These are phyloP conservation scores for Musa troglodytarum DNA, from an alignment of 176 grass and related monocot species.

Conservation along the genomic window DNA sequence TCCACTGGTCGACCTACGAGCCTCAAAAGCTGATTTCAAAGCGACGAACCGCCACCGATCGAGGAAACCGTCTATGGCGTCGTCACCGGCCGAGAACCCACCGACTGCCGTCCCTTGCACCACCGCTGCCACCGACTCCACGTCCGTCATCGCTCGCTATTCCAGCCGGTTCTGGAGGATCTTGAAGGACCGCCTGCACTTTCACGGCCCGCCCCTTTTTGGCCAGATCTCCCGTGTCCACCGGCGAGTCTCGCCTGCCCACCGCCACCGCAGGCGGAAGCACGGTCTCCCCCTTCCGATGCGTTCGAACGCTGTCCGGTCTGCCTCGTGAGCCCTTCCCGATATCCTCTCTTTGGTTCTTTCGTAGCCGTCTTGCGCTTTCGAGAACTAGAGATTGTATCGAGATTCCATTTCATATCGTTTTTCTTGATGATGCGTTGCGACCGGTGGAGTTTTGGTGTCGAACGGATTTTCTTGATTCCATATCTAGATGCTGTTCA, in stretches of 20 bases:
- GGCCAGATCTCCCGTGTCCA: not conserved
- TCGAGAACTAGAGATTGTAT: no score
- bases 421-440: no score
- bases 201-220: not conserved
- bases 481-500: no score
- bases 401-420: no score
- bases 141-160: not conserved
- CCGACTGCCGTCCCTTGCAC: no score
- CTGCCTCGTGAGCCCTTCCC: not conserved
- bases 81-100: not conserved
- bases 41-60: not conserved
- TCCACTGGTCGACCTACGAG: no score
- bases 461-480: no score
- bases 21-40: no score
- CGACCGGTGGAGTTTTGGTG: no score
- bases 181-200: not conserved
- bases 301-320: not conserved
- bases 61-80: not conserved
- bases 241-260: not conserved
- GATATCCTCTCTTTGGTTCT: no score
- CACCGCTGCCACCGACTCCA: not conserved
- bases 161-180: slow-evolving; percentile 9
- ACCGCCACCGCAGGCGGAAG: not conserved
- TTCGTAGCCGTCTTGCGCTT: no score
- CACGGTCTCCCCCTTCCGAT: slow-evolving; percentile 11